These are phyloP conservation scores for Melaleuca quinquenervia DNA, from an alignment of 345 rosid species.

Conservation along the genomic window DNA sequence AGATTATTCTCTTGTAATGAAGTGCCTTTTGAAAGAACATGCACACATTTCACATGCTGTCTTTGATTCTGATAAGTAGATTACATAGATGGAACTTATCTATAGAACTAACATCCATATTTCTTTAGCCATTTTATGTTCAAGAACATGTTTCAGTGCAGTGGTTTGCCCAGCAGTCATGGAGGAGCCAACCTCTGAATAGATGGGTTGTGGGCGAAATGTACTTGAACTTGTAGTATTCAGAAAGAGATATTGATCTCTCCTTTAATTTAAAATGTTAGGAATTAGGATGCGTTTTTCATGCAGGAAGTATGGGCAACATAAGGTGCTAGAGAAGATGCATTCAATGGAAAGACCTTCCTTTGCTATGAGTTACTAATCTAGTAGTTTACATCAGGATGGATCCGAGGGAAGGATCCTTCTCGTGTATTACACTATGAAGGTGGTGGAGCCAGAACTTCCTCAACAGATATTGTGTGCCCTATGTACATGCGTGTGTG, in stretches of 20 bases:
- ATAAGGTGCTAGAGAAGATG: background rate
- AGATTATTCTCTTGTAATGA: background rate
- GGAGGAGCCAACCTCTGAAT: background rate
- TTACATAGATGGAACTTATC: background rate
- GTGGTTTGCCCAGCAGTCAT: background rate
- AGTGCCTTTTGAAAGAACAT: background rate
- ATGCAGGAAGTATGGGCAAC: background rate
- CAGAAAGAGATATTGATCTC: background rate
- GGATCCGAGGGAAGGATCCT: conserved; percentile 81
- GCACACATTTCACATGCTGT: background rate
- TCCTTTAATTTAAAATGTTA: background rate
- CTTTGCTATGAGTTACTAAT: conserved; percentile 1
- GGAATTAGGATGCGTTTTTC: background rate
- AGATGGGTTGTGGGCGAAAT: background rate
- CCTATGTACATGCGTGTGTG: conserved; percentile 99
- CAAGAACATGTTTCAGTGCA: background rate
- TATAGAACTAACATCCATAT: background rate
- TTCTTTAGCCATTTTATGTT: background rate
- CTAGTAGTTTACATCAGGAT: conserved; percentile 39
- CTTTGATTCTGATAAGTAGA: background rate
- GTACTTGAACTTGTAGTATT: background rate
- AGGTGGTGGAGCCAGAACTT: conserved; percentile 94
- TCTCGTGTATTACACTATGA: conserved; percentile 83
- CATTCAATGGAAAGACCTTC: background rate
- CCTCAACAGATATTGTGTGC: conserved; percentile 86